phyloP scores from a whole-genome alignment of 1,284 basidiomycete species.

The Puccinia coronata region DNA sequence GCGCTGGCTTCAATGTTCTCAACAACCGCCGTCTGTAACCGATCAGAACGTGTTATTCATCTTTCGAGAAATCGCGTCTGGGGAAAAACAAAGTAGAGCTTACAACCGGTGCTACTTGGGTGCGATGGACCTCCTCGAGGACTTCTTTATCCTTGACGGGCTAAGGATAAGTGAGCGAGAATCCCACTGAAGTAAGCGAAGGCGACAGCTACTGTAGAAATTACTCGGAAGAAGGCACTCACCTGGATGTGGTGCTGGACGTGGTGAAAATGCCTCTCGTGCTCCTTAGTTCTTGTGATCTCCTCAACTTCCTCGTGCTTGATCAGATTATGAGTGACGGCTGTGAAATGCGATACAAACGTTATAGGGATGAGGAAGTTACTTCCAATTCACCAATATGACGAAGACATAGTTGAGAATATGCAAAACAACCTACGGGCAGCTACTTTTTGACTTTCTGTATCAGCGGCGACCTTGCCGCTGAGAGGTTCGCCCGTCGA shows the following conservation, averaged over 20 bases:
- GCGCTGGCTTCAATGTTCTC: conserved; percentile 57
- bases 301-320: conserved; percentile 58
- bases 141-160: conserved; percentile 30
- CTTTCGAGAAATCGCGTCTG: not conserved
- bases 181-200: not conserved
- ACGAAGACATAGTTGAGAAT: too few relatives aligned
- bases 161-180: not conserved
- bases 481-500: not conserved
- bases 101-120: conserved; percentile 21
- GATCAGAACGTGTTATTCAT: not conserved
- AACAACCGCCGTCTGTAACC: conserved; percentile 54
- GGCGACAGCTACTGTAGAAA: not conserved
- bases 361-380: too few relatives aligned
- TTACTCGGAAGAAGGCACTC: conserved; percentile 17
- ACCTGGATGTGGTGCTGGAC: conserved; percentile 58
- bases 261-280: conserved; percentile 57
- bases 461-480: not conserved
- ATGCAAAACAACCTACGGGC: conserved; percentile 29
- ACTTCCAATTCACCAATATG: too few relatives aligned
- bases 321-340: conserved; percentile 54
- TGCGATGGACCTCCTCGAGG: conserved; percentile 39
- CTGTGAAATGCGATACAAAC: not conserved
- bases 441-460: conserved; percentile 37
- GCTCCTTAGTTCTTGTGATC: conserved; percentile 55
- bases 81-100: not conserved